Conservation (phyloP, 495 filamentous ascomycete genomes). For the Hypoxylon crocopeplum region DNA sequence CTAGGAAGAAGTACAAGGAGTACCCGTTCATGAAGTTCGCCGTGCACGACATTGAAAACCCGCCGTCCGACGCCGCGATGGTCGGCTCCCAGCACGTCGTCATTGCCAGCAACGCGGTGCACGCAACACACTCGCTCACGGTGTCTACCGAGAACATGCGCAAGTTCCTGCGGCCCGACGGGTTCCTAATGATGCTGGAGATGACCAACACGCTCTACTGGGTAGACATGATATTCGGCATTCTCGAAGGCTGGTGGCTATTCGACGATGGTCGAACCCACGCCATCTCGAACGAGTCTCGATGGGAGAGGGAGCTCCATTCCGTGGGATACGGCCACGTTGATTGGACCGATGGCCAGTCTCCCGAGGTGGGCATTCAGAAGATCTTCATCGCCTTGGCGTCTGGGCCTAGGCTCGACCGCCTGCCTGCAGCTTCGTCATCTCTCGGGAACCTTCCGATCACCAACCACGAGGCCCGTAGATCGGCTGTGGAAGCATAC, state of each 20-base stretch:
- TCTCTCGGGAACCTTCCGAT: neutral
- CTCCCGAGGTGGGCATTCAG: constrained; percentile 49
- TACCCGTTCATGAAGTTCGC: constrained; percentile 55
- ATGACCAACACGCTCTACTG: constrained; percentile 47
- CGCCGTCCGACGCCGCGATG: constrained; percentile 35
- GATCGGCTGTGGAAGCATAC: neutral
- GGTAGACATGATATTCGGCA: constrained; percentile 57
- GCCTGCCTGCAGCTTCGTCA: constrained; percentile 4
- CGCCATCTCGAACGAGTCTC: constrained; percentile 42
- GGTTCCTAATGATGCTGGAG: constrained; percentile 54
- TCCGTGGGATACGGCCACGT: constrained; percentile 52
- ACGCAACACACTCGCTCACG: constrained; percentile 49
- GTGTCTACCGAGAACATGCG: constrained; percentile 41
- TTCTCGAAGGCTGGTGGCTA: constrained; percentile 62
- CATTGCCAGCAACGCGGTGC: constrained; percentile 56
- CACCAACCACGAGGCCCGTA: neutral
- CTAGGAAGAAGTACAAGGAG: constrained; percentile 45
- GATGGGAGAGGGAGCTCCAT: constrained; percentile 49
- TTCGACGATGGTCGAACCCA: constrained; percentile 55
- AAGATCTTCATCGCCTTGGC: constrained; percentile 53
- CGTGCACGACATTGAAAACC: constrained; percentile 52
- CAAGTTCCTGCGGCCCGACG: constrained; percentile 47
- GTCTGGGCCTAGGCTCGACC: constrained; percentile 36
- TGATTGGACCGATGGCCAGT: constrained; percentile 54
- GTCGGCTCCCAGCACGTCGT: constrained; percentile 46